These are phyloP conservation scores for Botrytis sinoallii DNA, from an alignment of 2,329 filamentous ascomycete species.

Conservation along the genomic window DNA sequence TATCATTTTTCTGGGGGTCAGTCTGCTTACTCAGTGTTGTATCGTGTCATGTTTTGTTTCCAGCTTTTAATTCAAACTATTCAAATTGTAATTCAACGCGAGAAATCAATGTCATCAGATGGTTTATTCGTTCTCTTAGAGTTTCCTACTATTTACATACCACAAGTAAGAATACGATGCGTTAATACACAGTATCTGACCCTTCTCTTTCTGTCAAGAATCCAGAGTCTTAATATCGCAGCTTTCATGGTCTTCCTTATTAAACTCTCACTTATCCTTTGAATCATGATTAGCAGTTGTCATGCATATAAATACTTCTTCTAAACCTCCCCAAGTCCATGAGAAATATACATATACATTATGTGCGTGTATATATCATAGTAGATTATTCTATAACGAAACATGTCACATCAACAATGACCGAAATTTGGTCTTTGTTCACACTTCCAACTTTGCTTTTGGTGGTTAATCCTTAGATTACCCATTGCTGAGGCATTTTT, in stretches of 20 bases:
- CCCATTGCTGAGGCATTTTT: background rate
- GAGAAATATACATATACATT: background rate
- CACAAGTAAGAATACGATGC: background rate
- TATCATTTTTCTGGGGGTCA: background rate
- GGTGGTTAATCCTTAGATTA: fast-evolving
- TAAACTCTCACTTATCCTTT: background rate
- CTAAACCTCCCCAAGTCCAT: fast-evolving
- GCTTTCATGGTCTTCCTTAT: background rate
- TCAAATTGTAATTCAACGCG: background rate
- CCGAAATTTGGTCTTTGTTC: background rate
- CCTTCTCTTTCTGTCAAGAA: background rate
- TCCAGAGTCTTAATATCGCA: background rate
- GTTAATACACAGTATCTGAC: background rate
- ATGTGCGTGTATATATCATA: background rate
- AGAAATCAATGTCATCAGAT: background rate
- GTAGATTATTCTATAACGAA: background rate
- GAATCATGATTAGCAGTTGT: background rate
- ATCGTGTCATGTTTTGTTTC: background rate
- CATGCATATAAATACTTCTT: background rate
- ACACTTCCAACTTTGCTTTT: background rate
- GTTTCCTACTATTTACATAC: background rate
- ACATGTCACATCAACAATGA: background rate
- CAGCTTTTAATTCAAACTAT: background rate
- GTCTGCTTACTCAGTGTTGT: background rate
- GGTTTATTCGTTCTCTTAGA: background rate